phyloP scores from a whole-genome alignment of 2,329 filamentous ascomycete species.

The Cladosporium sp. region DNA sequence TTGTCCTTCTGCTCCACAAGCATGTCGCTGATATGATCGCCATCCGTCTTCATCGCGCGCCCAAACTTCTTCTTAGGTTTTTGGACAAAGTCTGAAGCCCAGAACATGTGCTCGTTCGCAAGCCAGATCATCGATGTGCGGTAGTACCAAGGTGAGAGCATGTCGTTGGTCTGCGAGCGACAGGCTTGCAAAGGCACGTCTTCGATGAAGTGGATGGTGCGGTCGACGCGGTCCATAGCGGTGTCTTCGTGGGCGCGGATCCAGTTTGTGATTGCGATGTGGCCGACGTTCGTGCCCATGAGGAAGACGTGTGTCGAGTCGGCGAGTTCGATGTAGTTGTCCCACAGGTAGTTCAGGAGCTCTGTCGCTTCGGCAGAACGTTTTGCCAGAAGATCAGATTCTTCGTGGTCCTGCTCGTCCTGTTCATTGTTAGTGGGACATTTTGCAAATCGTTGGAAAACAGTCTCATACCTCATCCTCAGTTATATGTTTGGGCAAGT shows the following conservation, averaged over 20 bases:
- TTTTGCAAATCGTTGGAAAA: neutral
- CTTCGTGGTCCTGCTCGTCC: constrained; percentile 34
- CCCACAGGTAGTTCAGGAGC: constrained; percentile 84
- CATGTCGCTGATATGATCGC: constrained; percentile 53
- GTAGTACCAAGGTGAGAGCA: constrained; percentile 80
- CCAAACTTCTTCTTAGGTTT: constrained; percentile 58
- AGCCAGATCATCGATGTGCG: constrained; percentile 77
- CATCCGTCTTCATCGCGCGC: constrained; percentile 44
- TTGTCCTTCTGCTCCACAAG: constrained; percentile 49
- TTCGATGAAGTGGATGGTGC: constrained; percentile 76
- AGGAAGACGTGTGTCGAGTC: constrained; percentile 72
- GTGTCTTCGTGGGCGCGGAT: constrained; percentile 63
- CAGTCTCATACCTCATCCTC: constrained; percentile 43
- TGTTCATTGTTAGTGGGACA: constrained; percentile 35
- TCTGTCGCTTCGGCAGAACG: constrained; percentile 55
- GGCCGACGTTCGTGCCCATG: constrained; percentile 85
- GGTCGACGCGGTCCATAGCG: constrained; percentile 64
- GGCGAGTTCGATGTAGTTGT: constrained; percentile 84
- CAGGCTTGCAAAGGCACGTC: constrained; percentile 71
- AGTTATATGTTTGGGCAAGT: constrained; percentile 75
- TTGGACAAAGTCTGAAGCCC: constrained; percentile 56
- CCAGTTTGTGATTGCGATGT: constrained; percentile 75
- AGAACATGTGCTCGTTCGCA: constrained; percentile 69
- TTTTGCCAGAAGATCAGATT: constrained; percentile 45
- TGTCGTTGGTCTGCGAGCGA: constrained; percentile 60